Evolutionary conservation across 352 stramenopile genomes (phyloP).

Genomic region (Thraustochytrium sp.): DNA sequence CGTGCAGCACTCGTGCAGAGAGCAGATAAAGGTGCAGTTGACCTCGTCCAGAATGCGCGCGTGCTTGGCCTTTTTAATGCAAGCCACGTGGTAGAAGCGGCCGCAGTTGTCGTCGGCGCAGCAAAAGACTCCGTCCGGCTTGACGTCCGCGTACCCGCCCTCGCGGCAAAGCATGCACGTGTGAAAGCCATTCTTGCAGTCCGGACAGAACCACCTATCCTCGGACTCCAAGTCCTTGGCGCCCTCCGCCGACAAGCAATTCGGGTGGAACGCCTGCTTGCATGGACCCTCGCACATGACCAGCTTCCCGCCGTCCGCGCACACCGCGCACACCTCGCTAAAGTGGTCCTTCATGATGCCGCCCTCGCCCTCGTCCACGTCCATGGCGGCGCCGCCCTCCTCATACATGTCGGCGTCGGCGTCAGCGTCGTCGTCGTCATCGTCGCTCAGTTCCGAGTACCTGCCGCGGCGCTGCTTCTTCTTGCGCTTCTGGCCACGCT

Average conservation of each 20-base stretch:
- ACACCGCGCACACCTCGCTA: conserved; percentile 81
- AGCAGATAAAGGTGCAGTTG: conserved; percentile 77
- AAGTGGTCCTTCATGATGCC: conserved; percentile 64
- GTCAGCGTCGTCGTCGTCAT: neutral
- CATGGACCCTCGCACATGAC: conserved; percentile 82
- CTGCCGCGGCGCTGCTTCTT: neutral
- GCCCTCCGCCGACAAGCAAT: conserved; percentile 72
- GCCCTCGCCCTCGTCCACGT: neutral
- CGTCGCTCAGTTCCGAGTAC: conserved; percentile 39
- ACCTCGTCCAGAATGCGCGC: conserved; percentile 68
- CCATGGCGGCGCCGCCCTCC: neutral
- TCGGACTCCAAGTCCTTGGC: conserved; percentile 57
- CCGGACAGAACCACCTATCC: conserved; percentile 71
- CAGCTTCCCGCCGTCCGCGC: conserved; percentile 78
- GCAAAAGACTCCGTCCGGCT: conserved; percentile 67
- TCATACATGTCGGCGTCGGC: neutral
- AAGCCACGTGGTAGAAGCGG: conserved; percentile 83
- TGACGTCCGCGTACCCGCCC: conserved; percentile 73
- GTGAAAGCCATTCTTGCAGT: conserved; percentile 75
- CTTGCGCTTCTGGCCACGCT: neutral
- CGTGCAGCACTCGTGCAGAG: conserved; percentile 76
- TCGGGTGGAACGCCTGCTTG: conserved; percentile 83
- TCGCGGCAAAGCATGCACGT: conserved; percentile 84
- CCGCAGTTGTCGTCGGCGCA: conserved; percentile 82
- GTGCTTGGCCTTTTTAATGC: conserved; percentile 63